Percentiles rank a stretch among this genome's conserved stretches.
phyloP scores from a whole-genome alignment of 169 alveolate genomes.

The Eimeria falciformis region DNA sequence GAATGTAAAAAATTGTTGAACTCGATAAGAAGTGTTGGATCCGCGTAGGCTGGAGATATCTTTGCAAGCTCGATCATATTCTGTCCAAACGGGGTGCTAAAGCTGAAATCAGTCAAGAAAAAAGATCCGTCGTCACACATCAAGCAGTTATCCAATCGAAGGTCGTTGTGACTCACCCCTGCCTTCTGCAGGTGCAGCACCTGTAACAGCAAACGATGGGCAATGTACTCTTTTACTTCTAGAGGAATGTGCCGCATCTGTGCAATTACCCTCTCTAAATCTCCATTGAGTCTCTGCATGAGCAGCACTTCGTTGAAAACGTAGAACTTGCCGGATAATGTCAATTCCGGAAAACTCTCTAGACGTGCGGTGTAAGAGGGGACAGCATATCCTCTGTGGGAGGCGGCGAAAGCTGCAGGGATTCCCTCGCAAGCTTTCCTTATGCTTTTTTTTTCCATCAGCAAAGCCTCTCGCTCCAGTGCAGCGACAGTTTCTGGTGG shows the following conservation, averaged over 20 bases:
- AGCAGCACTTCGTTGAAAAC: not conserved
- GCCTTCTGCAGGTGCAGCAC: constrained; percentile 45
- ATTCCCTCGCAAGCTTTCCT: not conserved
- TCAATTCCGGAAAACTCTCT: not conserved
- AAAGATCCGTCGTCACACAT: constrained; percentile 9
- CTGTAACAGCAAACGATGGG: not conserved
- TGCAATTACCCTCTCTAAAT: not conserved
- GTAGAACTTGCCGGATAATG: not conserved
- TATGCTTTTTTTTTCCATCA: not conserved
- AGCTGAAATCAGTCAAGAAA: constrained; percentile 22
- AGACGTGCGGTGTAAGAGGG: not conserved
- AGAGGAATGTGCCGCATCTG: not conserved
- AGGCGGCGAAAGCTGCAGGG: not conserved
- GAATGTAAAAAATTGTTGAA: not conserved
- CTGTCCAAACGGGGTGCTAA: constrained; percentile 15
- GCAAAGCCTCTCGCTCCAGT: not conserved
- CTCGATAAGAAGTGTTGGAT: constrained; percentile 9
- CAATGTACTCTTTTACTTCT: constrained; percentile 15
- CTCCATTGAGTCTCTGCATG: not conserved
- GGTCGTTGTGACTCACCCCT: constrained; percentile 19
- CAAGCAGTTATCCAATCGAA: not conserved
- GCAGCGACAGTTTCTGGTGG: not conserved
- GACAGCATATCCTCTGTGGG: not conserved
- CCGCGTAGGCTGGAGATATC: constrained; percentile 1
- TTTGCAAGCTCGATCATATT: not conserved